phyloP scores from a whole-genome alignment of 345 rosid species.

The Anacardium occidentale region DNA sequence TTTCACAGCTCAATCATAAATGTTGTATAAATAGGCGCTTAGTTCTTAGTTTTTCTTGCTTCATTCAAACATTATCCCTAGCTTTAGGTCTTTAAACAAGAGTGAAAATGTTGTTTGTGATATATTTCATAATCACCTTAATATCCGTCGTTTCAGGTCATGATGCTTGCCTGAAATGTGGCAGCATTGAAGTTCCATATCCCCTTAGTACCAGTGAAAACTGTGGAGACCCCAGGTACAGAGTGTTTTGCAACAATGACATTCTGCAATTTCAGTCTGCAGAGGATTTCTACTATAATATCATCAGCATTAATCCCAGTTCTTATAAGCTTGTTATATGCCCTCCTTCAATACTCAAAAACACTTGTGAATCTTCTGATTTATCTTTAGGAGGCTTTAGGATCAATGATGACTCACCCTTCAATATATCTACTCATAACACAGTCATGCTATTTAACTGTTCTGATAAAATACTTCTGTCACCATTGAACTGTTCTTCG shows the following conservation, averaged over 20 bases:
- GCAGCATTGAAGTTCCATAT: conserved; percentile 45
- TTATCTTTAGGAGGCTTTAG: conserved; percentile 40
- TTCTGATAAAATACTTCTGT: conserved; percentile 35
- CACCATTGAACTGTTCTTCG: conserved; percentile 55
- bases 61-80: background rate
- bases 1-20: conserved; percentile 5
- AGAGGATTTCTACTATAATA: conserved; percentile 34
- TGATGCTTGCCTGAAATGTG: conserved; percentile 52
- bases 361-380: conserved; percentile 51
- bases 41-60: conserved; percentile 18
- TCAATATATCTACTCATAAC: conserved; percentile 56
- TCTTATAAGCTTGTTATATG: conserved; percentile 40
- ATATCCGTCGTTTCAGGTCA: conserved; percentile 29
- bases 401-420: conserved; percentile 49
- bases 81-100: background rate
- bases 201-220: conserved; percentile 49
- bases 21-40: conserved; percentile 27
- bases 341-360: conserved; percentile 35
- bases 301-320: conserved; percentile 42
- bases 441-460: conserved; percentile 62
- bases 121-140: conserved; percentile 24
- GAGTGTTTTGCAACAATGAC: conserved; percentile 43
- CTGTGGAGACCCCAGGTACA: conserved; percentile 55
- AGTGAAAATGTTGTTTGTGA: conserved; percentile 24
- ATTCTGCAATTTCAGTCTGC: conserved; percentile 43